Conservation (phyloP, 257 asterid species). For the Nicotiana noctiflora region DNA sequence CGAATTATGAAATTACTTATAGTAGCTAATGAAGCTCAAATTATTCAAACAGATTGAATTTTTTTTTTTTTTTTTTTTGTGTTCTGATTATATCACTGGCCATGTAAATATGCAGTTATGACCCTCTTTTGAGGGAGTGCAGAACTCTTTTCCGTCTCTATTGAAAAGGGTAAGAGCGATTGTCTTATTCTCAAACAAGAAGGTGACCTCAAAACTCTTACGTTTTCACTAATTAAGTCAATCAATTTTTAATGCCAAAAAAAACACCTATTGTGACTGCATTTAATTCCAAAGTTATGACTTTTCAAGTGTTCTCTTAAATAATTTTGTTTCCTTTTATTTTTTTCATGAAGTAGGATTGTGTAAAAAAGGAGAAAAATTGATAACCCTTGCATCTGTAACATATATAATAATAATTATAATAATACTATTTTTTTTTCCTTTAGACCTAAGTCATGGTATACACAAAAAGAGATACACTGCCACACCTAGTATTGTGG, state of each 20-base stretch:
- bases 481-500: too few relatives aligned
- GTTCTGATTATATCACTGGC: too few relatives aligned
- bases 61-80: too few relatives aligned
- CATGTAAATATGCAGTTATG: not conserved
- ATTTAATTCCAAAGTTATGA: not conserved
- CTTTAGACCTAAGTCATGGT: not conserved
- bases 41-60: not conserved
- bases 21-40: not conserved
- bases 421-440: not conserved
- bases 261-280: not conserved
- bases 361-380: not conserved
- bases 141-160: not conserved
- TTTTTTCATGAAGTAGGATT: not conserved
- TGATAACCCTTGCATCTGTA: not conserved
- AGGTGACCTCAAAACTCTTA: not conserved
- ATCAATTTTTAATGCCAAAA: not conserved
- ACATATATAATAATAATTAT: not conserved
- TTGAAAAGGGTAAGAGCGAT: not conserved
- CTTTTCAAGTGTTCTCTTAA: not conserved
- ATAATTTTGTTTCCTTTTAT: not conserved
- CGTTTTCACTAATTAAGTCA: not conserved
- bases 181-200: not conserved
- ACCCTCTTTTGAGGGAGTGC: not conserved
- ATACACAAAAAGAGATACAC: not conserved
- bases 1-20: too few relatives aligned